These are phyloP conservation scores for Rosa multiflora DNA, from an alignment of 306 rosid genomes.

Conservation along the genomic window DNA sequence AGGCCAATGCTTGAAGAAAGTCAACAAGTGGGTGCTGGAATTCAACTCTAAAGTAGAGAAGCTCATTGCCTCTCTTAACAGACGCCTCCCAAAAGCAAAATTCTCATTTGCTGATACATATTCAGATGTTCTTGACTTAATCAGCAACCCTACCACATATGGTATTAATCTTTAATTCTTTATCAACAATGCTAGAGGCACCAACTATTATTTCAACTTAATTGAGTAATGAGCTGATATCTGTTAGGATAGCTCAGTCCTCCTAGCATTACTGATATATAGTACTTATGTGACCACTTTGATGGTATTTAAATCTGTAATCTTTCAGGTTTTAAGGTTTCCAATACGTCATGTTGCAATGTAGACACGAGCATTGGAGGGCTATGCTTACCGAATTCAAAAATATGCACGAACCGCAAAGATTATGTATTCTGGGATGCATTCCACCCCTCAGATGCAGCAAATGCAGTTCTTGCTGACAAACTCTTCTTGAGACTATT, in stretches of 20 bases:
- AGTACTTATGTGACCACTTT: neutral
- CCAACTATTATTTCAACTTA: neutral
- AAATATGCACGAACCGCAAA: slow-evolving; percentile 51
- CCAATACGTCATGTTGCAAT: slow-evolving; percentile 82
- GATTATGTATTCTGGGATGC: slow-evolving; percentile 91
- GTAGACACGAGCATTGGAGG: slow-evolving; percentile 75
- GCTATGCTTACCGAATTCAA: slow-evolving; percentile 80
- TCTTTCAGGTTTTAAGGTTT: slow-evolving; percentile 64
- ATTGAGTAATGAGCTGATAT: neutral
- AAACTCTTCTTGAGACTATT: slow-evolving; percentile 51
- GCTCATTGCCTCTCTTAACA: slow-evolving; percentile 48
- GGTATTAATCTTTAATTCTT: slow-evolving; percentile 34
- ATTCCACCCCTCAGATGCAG: slow-evolving; percentile 89
- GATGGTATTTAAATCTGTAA: neutral
- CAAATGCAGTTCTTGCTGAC: slow-evolving; percentile 65
- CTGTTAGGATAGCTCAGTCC: neutral
- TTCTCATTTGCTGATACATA: slow-evolving; percentile 65
- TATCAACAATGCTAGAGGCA: neutral
- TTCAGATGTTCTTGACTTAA: slow-evolving; percentile 53
- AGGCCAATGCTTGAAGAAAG: slow-evolving; percentile 62
- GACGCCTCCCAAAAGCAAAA: slow-evolving; percentile 49
- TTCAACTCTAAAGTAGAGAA: slow-evolving; percentile 50
- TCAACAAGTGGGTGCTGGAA: slow-evolving; percentile 45
- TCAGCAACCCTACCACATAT: slow-evolving; percentile 47
- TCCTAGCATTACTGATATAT: neutral